phyloP scores from a whole-genome alignment of 2,329 filamentous ascomycete species.

The Teratosphaeria gauchensis region DNA sequence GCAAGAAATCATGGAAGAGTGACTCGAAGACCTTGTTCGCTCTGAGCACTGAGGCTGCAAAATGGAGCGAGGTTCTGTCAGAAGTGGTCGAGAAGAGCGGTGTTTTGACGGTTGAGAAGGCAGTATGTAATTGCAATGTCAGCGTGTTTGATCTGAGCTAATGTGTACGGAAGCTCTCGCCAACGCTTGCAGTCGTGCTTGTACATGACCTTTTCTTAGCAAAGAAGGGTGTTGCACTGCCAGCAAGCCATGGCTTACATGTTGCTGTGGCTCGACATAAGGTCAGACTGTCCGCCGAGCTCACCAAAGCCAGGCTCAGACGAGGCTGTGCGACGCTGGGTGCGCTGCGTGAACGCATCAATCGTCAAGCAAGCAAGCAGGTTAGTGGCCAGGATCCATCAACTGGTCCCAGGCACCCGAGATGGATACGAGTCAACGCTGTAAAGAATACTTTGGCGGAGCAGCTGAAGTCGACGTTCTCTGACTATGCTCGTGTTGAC shows the following conservation, averaged over 20 bases:
- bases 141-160: not conserved
- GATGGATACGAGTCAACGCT: constrained; percentile 85
- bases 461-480: constrained; percentile 68
- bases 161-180: constrained; percentile 54
- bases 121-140: constrained; percentile 45
- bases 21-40: constrained; percentile 77
- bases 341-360: constrained; percentile 51
- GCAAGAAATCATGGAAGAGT: constrained; percentile 63
- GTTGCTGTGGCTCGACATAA: constrained; percentile 71
- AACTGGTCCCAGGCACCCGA: constrained; percentile 49
- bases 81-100: constrained; percentile 80
- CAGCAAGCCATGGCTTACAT: constrained; percentile 67
- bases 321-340: constrained; percentile 60
- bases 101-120: constrained; percentile 69
- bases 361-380: constrained; percentile 26
- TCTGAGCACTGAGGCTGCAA: constrained; percentile 73
- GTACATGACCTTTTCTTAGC: constrained; percentile 77
- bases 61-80: constrained; percentile 80
- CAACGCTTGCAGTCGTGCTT: constrained; percentile 68
- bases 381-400: constrained; percentile 9
- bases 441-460: constrained; percentile 60
- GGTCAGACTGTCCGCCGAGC: constrained; percentile 67
- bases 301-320: constrained; percentile 68
- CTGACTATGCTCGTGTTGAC: constrained; percentile 43
- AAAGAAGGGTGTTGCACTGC: constrained; percentile 73